These are phyloP conservation scores for Inga laurina DNA, from an alignment of 306 rosid genomes.

Conservation along the genomic window DNA sequence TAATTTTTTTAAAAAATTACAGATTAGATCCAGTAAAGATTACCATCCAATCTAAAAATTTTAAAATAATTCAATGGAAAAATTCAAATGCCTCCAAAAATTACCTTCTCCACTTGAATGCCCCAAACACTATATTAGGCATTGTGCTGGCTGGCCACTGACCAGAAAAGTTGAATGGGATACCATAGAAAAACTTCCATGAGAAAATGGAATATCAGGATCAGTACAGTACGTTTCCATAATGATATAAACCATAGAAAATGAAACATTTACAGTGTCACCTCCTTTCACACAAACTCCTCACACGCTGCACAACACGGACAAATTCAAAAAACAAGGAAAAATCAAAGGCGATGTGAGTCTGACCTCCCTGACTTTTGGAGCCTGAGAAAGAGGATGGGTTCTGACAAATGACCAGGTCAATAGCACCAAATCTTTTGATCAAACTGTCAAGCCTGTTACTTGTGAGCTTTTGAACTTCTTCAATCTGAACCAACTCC, in stretches of 20 bases:
- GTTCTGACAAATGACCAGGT: constrained; percentile 73
- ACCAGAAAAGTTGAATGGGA: not conserved
- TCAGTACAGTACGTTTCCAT: not conserved
- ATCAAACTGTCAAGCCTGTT: constrained; percentile 55
- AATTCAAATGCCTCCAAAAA: not conserved
- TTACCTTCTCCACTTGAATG: not conserved
- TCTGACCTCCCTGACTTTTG: constrained; percentile 28
- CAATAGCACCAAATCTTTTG: constrained; percentile 61
- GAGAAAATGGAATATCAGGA: not conserved
- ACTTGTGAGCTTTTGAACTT: constrained; percentile 63
- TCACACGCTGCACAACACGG: constrained; percentile 71
- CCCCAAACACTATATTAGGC: not conserved
- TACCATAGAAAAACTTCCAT: not conserved
- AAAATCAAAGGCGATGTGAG: constrained; percentile 56
- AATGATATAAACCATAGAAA: constrained; percentile 4
- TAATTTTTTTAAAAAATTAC: not conserved
- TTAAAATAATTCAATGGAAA: not conserved
- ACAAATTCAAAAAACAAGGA: constrained; percentile 71
- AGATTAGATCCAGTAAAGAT: not conserved
- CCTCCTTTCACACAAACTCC: constrained; percentile 54
- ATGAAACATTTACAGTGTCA: constrained; percentile 24
- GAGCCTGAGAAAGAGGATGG: constrained; percentile 48
- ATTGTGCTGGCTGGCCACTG: not conserved
- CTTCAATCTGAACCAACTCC: constrained; percentile 72
- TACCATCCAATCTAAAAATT: not conserved